Evolutionary conservation across 2,329 filamentous ascomycete genomes (phyloP).

Genomic region (Neofusicoccum cordaticola): DNA sequence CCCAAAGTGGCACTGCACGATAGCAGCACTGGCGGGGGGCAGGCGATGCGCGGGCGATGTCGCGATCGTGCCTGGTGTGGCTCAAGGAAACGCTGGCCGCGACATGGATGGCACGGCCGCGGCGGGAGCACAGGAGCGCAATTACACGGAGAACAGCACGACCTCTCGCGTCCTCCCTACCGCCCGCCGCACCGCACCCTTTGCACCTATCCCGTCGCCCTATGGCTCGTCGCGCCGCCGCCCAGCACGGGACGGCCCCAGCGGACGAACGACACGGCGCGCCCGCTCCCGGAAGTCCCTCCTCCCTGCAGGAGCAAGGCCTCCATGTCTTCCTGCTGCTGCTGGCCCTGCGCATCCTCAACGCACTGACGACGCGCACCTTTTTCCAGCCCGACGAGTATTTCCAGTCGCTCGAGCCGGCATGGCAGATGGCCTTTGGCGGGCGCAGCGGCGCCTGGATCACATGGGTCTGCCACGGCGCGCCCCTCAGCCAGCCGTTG

Average conservation of each 20-base stretch:
- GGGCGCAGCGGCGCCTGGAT: constrained; percentile 77
- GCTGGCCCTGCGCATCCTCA: constrained; percentile 72
- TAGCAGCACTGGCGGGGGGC: not conserved
- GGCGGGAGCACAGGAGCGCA: too few species aligned
- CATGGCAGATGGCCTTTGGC: constrained; percentile 86
- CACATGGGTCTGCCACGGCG: constrained; percentile 70
- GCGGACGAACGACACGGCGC: constrained; percentile 9
- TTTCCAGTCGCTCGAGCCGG: constrained; percentile 92
- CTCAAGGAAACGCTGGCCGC: not conserved
- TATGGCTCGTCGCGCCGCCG: constrained; percentile 10
- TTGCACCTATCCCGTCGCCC: not conserved
- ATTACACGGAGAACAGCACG: not conserved
- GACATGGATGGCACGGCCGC: too few species aligned
- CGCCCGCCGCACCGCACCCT: not conserved
- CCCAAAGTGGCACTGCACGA: constrained; percentile 15
- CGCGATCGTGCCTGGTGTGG: not conserved
- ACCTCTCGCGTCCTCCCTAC: not conserved
- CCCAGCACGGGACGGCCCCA: constrained; percentile 7
- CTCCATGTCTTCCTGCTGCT: constrained; percentile 31
- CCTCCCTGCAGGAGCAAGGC: not conserved
- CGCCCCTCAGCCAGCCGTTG: not conserved
- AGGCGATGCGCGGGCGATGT: not conserved
- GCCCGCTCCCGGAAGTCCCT: not conserved
- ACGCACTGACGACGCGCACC: constrained; percentile 74
- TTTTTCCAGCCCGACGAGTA: constrained; percentile 99